Evolutionary conservation across 805 yeast species (phyloP).

Genomic region (Lipomyces spencermartinsiae): DNA sequence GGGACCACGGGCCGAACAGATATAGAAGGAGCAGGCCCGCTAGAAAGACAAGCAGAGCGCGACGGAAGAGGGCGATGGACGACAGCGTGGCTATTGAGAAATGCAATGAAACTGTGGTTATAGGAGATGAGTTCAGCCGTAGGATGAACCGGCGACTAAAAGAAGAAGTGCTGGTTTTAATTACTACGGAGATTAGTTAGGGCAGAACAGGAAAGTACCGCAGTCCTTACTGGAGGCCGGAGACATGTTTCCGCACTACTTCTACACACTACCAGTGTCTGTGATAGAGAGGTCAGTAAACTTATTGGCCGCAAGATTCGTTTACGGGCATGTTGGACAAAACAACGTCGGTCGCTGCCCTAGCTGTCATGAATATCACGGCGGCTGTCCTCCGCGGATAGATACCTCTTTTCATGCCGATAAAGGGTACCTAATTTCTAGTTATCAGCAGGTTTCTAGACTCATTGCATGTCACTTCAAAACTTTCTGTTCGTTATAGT

Average conservation of each 20-base stretch:
- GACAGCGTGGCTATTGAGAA: conserved; percentile 4
- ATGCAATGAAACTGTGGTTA: background rate
- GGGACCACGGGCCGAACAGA: background rate
- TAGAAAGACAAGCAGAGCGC: background rate
- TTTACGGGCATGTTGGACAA: too few species aligned
- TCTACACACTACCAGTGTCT: too few species aligned
- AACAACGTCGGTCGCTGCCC: too few species aligned
- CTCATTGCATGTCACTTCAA: background rate
- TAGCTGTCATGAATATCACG: too few species aligned
- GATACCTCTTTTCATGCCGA: background rate
- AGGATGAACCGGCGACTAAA: background rate
- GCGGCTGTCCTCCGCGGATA: background rate
- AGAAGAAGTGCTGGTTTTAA: background rate
- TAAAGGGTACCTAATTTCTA: background rate
- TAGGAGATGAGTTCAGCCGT: background rate
- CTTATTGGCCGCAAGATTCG: too few species aligned
- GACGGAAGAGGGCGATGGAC: conserved; percentile 4
- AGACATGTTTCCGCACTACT: too few species aligned
- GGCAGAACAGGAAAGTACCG: background rate
- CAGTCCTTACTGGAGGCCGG: too few species aligned
- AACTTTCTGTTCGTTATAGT: background rate
- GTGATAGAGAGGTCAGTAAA: too few species aligned
- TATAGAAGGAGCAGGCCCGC: conserved; percentile 12
- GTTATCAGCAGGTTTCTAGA: background rate
- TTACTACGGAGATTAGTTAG: background rate